Conservation (phyloP, 2,329 filamentous ascomycete species). For the Pseudopithomyces maydicus region DNA sequence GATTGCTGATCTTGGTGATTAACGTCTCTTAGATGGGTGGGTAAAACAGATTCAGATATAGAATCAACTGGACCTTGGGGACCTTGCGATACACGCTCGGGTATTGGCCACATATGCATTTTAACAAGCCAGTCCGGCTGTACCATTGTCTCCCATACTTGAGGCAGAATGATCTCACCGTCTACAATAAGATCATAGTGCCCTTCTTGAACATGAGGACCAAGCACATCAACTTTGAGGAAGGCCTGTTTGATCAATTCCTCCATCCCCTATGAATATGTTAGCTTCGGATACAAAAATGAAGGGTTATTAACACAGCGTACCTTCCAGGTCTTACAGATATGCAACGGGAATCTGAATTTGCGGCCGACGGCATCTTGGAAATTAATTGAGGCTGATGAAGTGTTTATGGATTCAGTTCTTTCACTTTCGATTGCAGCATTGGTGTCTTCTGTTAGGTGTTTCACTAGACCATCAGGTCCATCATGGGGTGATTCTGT, state of each 20-base stretch:
- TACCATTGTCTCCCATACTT: slow-evolving; percentile 51
- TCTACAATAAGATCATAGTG: slow-evolving; percentile 52
- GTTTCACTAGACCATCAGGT: too few relatives aligned
- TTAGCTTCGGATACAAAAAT: slow-evolving; percentile 39
- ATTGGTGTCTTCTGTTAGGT: slow-evolving; percentile 48
- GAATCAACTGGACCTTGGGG: too few relatives aligned
- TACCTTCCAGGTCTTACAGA: slow-evolving; percentile 40
- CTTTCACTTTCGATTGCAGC: slow-evolving; percentile 51
- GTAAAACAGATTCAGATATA: too few relatives aligned
- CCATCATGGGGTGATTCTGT: too few relatives aligned
- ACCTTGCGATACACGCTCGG: too few relatives aligned
- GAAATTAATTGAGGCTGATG: slow-evolving; percentile 13
- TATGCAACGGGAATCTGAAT: slow-evolving; percentile 15
- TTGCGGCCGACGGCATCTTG: slow-evolving; percentile 18
- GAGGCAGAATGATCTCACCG: slow-evolving; percentile 51
- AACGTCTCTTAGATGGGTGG: too few relatives aligned
- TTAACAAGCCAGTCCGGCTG: slow-evolving; percentile 51
- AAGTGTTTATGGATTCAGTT: slow-evolving; percentile 54
- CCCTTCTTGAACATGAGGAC: slow-evolving; percentile 47
- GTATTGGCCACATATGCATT: slow-evolving; percentile 53
- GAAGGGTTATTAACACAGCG: slow-evolving; percentile 49
- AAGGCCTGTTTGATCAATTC: slow-evolving; percentile 53
- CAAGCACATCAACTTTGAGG: slow-evolving; percentile 48
- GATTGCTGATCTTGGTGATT: too few relatives aligned
- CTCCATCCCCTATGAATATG: slow-evolving; percentile 61